Base-by-base conservation (phyloP, 1,284 basidiomycete genomes). In the Stereum hirsutum region DNA sequence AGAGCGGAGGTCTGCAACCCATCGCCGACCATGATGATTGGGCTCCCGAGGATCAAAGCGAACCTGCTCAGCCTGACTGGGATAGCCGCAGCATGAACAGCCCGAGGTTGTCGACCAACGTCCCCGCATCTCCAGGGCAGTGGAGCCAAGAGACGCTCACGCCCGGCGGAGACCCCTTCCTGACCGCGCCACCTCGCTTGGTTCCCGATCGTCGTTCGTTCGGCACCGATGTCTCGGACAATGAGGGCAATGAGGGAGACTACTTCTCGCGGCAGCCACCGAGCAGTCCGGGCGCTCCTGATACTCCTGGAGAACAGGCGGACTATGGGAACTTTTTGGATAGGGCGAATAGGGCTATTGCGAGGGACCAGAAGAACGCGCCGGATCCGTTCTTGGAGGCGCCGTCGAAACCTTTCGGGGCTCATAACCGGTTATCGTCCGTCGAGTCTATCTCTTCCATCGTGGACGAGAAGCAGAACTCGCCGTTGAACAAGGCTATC, bases 401-500 rank as follows among this genome's bases (percentile, higher is more conserved):
- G 4, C 89, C 89, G 4, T 69, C 64, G 25, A 72, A 76, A 49
- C 89, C 89, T 0, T 92, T 91, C 62, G 84, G 84, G 43, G 52
- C 67, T n/a, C 85, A 89, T 59, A 89, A 86, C 25, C 74, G 88
- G 10, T 74, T 75, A 3, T 83, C 84, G 0, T 92, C 89, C 0
- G 80, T 86, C 23, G 91, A 93, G 55, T 91, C 89, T 5, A 90
- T 94, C 48, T 79, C 84, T 8, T 85, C 85, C 3, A 89, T 94
- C 44, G 85, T 90, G 32, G 89, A 92, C 52, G 91, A 94, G 56
- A 94, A 94, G 67, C 68, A 69, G 2, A 84, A 85, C 47, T 93
- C 90, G 10, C 89, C 89, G 5, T 65, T 94, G 47, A 95, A 95
- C 67, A 93, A 93, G 65, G 89, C 90, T 8, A 89, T 91, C 57